Base-by-base conservation (phyloP, 2,329 filamentous ascomycete genomes). In the Hypoxylon sp. region DNA sequence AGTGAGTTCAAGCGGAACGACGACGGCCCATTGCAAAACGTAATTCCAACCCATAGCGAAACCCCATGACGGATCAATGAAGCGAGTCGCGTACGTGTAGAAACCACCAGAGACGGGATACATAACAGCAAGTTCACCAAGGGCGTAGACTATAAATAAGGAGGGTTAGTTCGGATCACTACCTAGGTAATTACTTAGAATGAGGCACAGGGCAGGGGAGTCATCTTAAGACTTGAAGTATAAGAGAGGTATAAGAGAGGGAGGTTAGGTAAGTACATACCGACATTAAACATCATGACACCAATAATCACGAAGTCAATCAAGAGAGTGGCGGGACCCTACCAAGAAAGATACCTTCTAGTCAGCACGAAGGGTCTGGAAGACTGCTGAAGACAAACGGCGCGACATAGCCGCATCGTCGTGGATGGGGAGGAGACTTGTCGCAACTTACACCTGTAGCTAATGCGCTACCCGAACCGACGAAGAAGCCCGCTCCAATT, bases 401-500 rank as follows among this genome's bases (percentile, higher is more conserved):
- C 13, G 46, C 32, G 38, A 46, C 43, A 49, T 13, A 38, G n/a
- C 38, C 2, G 38, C 17, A 36, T 36, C 34, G 10, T 5, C 13
- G 3, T 43, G 17, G n/a, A 9, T n/a, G n/a, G n/a, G 7, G 17
- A 21, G 2, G 43, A 49, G 23, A 21, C 9, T 23, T 30, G 2
- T 30, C 21, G 45, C 46, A 13, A 76, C 80, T 69, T 78, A 82
- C 81, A 77, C 85, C 85, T 23, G 74, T 82, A 66, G 72, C 68
- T 11, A 89, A 79, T 60, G 85, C 85, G 68, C 80, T 76, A 65
- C 86, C 86, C 10, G 85, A 86, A 73, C 87, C 86, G 68, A 89
- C 87, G 77, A 88, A 89, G 81, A 89, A 87, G 78, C 87, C 87
- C 66, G 87, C 86, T 75, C 87, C 87, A 49, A 89, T 89, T 23